Evolutionary conservation across 352 stramenopile species (phyloP), one percentile per base, ranked within the genome.

Genomic region (Pythium guiyangense): DNA sequence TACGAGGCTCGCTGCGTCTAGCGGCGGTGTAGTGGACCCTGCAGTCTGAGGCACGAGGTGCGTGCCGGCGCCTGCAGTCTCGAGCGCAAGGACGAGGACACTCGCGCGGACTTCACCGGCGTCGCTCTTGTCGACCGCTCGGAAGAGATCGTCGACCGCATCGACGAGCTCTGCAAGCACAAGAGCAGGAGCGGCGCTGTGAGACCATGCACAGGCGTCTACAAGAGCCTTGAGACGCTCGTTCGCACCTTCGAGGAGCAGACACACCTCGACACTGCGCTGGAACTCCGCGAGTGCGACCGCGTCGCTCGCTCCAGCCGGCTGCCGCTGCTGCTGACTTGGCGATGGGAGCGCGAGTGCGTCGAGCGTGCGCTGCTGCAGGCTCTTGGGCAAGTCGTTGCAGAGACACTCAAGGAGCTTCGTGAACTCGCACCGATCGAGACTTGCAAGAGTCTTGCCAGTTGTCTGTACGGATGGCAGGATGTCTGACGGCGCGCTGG

Each of bases 211-310:
- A 18, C 11, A 6, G 6, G 9, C 31, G 31, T 9, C 31, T 37
- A 37, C 31, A 37, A 37, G 31, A 11, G 6, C 12, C 29, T 8
- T 34, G 29, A 8, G 29, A 34, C 8, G 29, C 29, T 8, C 31
- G 12, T 11, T 39, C 48, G 18, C 27, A 63, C 57, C 48, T 57
- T 63, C 57, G 4, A 63, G 42, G 22, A 63, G 49, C 44, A 63
- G 43, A 47, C 42, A 63, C 9, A 63, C 49, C 18, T 63, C 39
- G 42, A 48, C 44, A 11, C 57, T 18, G 10, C 57, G 57, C 42
- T 58, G 49, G 50, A 63, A 53, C 39, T 63, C 49, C 0, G 49
- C 29, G 31, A 63, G 29, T 17, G 40, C n/a, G 6, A 63, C 57
- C 3, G 3, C 35, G 17, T 57, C 20, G 14, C 2, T 10, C 10